A percentile compares a stretch with the other conserved stretches of the same genome.
phyloP scores from a whole-genome alignment of 179 eudicot species.

The Amaranthus tricolor region DNA sequence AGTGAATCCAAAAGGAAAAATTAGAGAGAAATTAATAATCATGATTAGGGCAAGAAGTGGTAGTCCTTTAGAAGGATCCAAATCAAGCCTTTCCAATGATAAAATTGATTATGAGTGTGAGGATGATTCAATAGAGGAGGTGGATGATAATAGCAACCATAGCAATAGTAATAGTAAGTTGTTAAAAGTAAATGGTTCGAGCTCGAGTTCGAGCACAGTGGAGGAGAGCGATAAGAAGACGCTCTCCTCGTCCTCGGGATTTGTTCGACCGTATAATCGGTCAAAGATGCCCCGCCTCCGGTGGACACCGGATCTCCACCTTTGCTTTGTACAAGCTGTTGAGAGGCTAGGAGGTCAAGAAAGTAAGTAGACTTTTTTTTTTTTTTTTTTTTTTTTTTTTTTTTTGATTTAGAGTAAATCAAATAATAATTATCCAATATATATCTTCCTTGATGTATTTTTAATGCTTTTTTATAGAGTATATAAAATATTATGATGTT shows the following conservation, averaged over 20 bases:
- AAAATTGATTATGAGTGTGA: constrained; percentile 19
- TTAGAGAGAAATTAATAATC: constrained; percentile 14
- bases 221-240: constrained; percentile 63
- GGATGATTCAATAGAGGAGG: constrained; percentile 24
- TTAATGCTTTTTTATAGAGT: too few relatives aligned
- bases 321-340: constrained; percentile 83
- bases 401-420: too few relatives aligned
- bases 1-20: constrained; percentile 13
- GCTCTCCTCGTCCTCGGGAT: constrained; percentile 40
- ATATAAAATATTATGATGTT: too few relatives aligned
- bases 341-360: constrained; percentile 97
- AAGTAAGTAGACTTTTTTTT: constrained; percentile 42
- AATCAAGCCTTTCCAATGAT: constrained; percentile 29
- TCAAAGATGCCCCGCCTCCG: constrained; percentile 90
- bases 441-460: too few relatives aligned
- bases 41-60: constrained; percentile 37
- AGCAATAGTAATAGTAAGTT: constrained; percentile 4
- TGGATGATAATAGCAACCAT: constrained; percentile 19
- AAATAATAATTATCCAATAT: too few relatives aligned
- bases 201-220: constrained; percentile 71
- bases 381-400: too few relatives aligned
- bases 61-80: constrained; percentile 31
- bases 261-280: constrained; percentile 75
- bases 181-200: constrained; percentile 34
- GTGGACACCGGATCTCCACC: constrained; percentile 97